A percentile compares a stretch with the other conserved stretches of the same genome.
Evolutionary conservation across 306 rosid species (phyloP).

Genomic region (Glycine soja): DNA sequence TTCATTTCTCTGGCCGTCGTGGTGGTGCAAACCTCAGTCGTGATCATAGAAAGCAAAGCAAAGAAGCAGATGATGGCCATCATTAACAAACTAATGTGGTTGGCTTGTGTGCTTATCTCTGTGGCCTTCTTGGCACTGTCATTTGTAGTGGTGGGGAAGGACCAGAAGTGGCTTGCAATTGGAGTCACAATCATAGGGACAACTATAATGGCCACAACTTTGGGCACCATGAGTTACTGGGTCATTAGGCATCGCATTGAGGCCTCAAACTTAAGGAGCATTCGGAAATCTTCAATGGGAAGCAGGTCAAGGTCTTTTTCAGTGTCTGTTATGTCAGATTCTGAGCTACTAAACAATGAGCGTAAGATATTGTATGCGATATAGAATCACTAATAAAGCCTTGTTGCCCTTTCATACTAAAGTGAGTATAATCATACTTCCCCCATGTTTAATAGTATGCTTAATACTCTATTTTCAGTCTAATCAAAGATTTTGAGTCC

Average conservation of each 20-base stretch:
- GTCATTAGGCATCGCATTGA: conserved; percentile 86
- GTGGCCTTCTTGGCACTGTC: conserved; percentile 90
- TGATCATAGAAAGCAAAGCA: conserved; percentile 93
- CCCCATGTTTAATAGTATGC: too few species aligned
- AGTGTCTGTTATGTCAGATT: conserved; percentile 69
- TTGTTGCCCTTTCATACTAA: neutral
- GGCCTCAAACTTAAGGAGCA: conserved; percentile 70
- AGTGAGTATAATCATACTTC: too few species aligned
- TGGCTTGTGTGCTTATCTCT: conserved; percentile 85
- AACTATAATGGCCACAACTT: conserved; percentile 85
- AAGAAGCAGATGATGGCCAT: conserved; percentile 99
- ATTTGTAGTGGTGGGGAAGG: conserved; percentile 87
- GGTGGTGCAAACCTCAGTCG: conserved; percentile 95
- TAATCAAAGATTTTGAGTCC: too few species aligned
- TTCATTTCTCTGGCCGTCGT: conserved; percentile 95
- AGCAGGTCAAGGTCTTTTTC: conserved; percentile 76
- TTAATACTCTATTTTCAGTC: too few species aligned
- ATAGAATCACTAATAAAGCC: conserved; percentile 26
- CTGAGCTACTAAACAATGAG: conserved; percentile 81
- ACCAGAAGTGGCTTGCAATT: conserved; percentile 79
- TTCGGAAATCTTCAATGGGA: conserved; percentile 72
- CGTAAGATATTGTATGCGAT: conserved; percentile 91
- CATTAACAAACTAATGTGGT: conserved; percentile 97
- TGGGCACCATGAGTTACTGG: conserved; percentile 97
- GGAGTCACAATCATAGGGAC: conserved; percentile 87